phyloP scores from a whole-genome alignment of 106 monocot genomes.

The Xerophyta viscosa region DNA sequence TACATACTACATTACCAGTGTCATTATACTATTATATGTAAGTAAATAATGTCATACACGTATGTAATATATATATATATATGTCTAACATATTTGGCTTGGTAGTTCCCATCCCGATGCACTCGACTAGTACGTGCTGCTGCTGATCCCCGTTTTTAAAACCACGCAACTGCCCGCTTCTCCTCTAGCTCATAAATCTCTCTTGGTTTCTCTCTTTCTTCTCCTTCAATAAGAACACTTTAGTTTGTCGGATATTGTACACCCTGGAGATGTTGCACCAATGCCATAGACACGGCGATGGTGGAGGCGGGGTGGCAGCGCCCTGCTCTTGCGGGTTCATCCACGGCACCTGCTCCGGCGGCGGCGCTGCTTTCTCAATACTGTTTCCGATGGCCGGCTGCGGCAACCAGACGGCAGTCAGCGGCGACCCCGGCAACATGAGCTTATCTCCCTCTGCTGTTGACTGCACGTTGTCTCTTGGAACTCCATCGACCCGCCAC shows the following conservation, averaged over 20 bases:
- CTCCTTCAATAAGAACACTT: too few species aligned
- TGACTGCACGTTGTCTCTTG: constrained; percentile 89
- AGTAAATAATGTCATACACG: background rate
- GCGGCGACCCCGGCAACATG: constrained; percentile 1
- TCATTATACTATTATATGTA: background rate
- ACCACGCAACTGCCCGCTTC: background rate
- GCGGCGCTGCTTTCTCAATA: constrained; percentile 26
- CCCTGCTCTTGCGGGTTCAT: constrained; percentile 19
- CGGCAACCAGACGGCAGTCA: background rate
- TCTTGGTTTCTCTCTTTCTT: background rate
- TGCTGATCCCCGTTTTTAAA: constrained; percentile 3
- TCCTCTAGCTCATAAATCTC: background rate
- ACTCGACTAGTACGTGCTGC: background rate
- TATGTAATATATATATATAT: background rate
- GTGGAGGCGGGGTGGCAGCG: background rate
- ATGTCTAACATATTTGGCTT: background rate
- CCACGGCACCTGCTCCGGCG: constrained; percentile 7
- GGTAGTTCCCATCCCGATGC: constrained; percentile 9
- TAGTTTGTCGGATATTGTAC: too few species aligned
- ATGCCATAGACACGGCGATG: background rate
- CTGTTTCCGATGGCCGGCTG: constrained; percentile 29
- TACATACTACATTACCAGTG: background rate
- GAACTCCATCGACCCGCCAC: constrained; percentile 67
- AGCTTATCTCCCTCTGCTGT: constrained; percentile 24
- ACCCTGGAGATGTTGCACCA: constrained; percentile 9